Conservation (phyloP, 306 rosid species). For the Vicia faba region DNA sequence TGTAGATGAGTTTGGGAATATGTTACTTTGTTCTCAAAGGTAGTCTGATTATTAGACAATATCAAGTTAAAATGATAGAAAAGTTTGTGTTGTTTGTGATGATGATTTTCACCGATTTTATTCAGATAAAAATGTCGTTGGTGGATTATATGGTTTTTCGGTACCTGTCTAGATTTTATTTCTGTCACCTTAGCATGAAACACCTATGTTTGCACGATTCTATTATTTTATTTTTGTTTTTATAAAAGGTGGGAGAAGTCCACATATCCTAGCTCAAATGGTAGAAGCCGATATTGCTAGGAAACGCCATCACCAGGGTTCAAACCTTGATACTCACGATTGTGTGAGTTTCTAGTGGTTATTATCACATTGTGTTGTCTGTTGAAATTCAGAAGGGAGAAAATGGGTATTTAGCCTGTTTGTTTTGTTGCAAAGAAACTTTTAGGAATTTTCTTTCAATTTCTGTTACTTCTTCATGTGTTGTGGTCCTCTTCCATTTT, state of each 20-base stretch:
- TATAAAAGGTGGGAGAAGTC: neutral
- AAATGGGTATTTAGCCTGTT: neutral
- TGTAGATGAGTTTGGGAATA: conserved; percentile 45
- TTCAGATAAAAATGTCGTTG: conserved; percentile 38
- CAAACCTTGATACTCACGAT: too few species aligned
- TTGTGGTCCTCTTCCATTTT: conserved; percentile 3
- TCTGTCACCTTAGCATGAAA: neutral
- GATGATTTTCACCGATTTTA: conserved; percentile 42
- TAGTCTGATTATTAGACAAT: conserved; percentile 26
- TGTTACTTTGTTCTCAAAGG: conserved; percentile 35
- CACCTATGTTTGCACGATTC: conserved; percentile 17
- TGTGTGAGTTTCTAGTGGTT: too few species aligned
- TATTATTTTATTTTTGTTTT: neutral
- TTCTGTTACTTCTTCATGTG: neutral
- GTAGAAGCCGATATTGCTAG: too few species aligned
- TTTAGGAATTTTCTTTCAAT: too few species aligned
- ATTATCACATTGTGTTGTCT: too few species aligned
- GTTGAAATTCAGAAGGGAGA: too few species aligned
- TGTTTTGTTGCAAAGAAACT: too few species aligned
- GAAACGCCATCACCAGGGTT: too few species aligned
- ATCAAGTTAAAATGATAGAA: conserved; percentile 33
- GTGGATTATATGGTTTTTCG: conserved; percentile 35
- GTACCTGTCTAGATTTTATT: conserved; percentile 7
- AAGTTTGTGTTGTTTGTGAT: conserved; percentile 35
- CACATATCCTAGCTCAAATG: too few species aligned